Evolutionary conservation across 1,284 basidiomycete species (phyloP), one percentile per base, ranked within the genome.

Genomic region (Tetrapyrgos nigripes): DNA sequence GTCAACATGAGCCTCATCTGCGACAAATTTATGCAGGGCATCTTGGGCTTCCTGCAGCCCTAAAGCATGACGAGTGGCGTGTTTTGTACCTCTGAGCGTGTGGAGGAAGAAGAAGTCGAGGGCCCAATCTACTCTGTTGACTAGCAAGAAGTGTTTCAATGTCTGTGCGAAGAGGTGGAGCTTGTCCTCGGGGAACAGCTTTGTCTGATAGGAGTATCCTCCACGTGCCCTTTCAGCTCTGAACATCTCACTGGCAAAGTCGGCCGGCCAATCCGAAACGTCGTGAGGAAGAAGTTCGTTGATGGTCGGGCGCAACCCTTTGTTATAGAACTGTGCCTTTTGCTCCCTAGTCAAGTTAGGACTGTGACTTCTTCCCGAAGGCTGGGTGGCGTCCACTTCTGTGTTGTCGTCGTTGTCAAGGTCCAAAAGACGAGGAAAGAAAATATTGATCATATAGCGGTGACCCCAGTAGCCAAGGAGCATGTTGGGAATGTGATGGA

Each of bases 221-320:
- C 43, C 43, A n/a, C 9, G 9, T 9, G 9, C 9, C 43, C 19
- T 45, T n/a, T 45, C n/a, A 8, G 43, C 8, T 24, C 43, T 8
- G 23, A 45, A 45, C 9, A 9, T n/a, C 8, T 45, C n/a, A 6
- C n/a, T 14, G 31, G 57, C 56, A 0, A 59, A 69, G 0, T 40
- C 60, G 1, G 59, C 43, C 10, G 70, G 66, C 67, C 68, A 70
- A 43, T 71, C 67, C 0, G 61, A 37, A 8, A 56, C 45, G 2
- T 48, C n/a, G 5, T 51, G 31, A 2, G 33, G 47, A 26, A 48
- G 17, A 1, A 70, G 47, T 8, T 53, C 26, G 10, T 28, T 10
- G 52, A 61, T n/a, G 10, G 70, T 65, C 4, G 67, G 72, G n/a
- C 51, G 60, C 3, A 69, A 52, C 10, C 68, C 71, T 3, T 60